phyloP scores from a whole-genome alignment of 2,329 filamentous ascomycete species.

The Cladosporium sp. region DNA sequence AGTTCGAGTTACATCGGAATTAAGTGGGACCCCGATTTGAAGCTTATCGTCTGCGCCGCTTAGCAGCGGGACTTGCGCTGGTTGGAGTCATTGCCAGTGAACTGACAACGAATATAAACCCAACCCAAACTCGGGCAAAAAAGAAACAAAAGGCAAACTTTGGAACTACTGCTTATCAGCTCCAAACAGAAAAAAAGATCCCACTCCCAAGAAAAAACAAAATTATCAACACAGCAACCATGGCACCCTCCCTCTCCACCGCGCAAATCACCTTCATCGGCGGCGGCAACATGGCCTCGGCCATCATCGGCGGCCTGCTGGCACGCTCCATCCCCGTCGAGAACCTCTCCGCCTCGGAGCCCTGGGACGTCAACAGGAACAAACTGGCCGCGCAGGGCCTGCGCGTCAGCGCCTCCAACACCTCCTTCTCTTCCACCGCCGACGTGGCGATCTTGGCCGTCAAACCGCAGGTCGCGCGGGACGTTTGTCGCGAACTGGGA shows the following conservation, averaged over 20 bases:
- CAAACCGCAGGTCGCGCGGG: conserved; percentile 27
- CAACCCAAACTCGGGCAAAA: too few relatives aligned
- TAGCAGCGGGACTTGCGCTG: too few relatives aligned
- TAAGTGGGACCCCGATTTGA: too few relatives aligned
- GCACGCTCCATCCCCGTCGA: conserved; percentile 20
- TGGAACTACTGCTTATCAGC: too few relatives aligned
- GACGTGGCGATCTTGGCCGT: conserved; percentile 26
- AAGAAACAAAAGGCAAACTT: too few relatives aligned
- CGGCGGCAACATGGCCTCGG: conserved; percentile 28
- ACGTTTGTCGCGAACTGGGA: conserved; percentile 24
- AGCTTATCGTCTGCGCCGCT: too few relatives aligned
- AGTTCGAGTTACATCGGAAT: too few relatives aligned
- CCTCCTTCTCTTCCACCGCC: conserved; percentile 21
- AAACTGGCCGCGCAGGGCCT: conserved; percentile 27
- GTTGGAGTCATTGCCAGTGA: too few relatives aligned
- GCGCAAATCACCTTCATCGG: conserved; percentile 15
- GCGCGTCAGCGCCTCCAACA: conserved; percentile 22
- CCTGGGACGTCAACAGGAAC: conserved; percentile 26
- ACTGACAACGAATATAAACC: too few relatives aligned
- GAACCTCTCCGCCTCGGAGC: conserved; percentile 27
- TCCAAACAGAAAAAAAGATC: too few relatives aligned
- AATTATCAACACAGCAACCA: not conserved
- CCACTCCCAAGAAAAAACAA: too few relatives aligned
- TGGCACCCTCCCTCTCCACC: conserved; percentile 9
- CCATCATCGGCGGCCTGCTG: conserved; percentile 26